phyloP scores from a whole-genome alignment of 2,329 filamentous ascomycete genomes.

The Arthrobotrys musiformis region DNA sequence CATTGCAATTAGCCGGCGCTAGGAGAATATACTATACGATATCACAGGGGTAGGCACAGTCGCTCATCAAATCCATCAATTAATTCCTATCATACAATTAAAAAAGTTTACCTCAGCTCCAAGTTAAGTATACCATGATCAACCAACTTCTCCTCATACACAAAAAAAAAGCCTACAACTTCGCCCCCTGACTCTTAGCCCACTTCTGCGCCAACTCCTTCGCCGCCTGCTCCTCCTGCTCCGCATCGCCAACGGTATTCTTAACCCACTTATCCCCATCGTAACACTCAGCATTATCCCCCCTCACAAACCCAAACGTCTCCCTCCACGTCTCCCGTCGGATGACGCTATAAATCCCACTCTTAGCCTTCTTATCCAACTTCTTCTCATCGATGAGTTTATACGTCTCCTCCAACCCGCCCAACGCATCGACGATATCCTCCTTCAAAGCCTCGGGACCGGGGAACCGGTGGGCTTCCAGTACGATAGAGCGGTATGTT shows the following conservation, averaged over 20 bases:
- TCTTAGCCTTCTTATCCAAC: constrained; percentile 72
- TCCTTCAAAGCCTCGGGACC: constrained; percentile 72
- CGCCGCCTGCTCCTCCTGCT: constrained; percentile 59
- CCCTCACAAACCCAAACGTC: constrained; percentile 70
- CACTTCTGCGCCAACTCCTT: constrained; percentile 63
- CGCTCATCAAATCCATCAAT: background rate
- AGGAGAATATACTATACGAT: no score
- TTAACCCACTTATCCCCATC: constrained; percentile 64
- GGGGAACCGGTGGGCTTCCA: constrained; percentile 77
- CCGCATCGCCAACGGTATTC: constrained; percentile 21
- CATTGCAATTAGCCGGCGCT: no score
- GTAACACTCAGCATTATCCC: constrained; percentile 66
- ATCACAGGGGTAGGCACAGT: background rate
- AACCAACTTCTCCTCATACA: background rate
- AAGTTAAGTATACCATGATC: background rate
- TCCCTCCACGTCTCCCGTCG: constrained; percentile 81
- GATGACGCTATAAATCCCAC: constrained; percentile 75
- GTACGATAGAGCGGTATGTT: constrained; percentile 72
- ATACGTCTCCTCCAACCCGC: constrained; percentile 73
- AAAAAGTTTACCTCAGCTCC: background rate
- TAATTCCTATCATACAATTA: constrained; percentile 8
- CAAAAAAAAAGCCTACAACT: constrained; percentile 22
- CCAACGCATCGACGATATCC: constrained; percentile 76
- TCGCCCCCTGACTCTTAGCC: constrained; percentile 49
- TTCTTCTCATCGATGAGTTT: constrained; percentile 70